Percentiles rank a stretch among this genome's conserved stretches.
Evolutionary conservation across 208 protist species (phyloP).

Genomic region (Trypanosoma boissoni): DNA sequence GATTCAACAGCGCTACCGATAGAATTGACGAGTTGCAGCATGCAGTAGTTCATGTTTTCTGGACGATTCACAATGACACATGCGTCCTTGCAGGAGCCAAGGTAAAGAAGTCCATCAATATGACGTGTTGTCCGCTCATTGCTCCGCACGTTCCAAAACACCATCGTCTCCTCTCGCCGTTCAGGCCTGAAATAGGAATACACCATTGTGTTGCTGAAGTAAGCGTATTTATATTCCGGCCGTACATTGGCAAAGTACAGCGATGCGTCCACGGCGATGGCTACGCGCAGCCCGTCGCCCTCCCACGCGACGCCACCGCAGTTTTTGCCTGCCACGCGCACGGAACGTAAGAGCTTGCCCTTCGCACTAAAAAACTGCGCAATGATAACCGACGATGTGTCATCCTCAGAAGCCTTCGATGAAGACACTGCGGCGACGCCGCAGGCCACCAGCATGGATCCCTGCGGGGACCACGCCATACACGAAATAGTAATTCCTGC

Average conservation of each 20-base stretch:
- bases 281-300: slow-evolving; percentile 91
- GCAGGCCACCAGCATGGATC: slow-evolving; percentile 89
- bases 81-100: slow-evolving; percentile 71
- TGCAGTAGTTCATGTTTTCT: slow-evolving; percentile 48
- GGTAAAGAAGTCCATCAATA: slow-evolving; percentile 79
- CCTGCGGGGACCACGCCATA: slow-evolving; percentile 93
- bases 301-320: slow-evolving; percentile 94
- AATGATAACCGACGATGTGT: slow-evolving; percentile 35
- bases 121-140: slow-evolving; percentile 90
- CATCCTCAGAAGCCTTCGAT: slow-evolving; percentile 9
- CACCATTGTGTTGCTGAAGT: slow-evolving; percentile 92
- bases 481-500: slow-evolving; percentile 67
- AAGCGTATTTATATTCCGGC: slow-evolving; percentile 94
- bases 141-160: slow-evolving; percentile 95
- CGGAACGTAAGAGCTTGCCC: slow-evolving; percentile 88
- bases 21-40: slow-evolving; percentile 93
- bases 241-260: slow-evolving; percentile 97
- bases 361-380: slow-evolving; percentile 94
- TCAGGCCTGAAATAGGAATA: slow-evolving; percentile 91
- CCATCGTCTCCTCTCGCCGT: slow-evolving; percentile 90
- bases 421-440: slow-evolving; percentile 61
- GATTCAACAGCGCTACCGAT: slow-evolving; percentile 94
- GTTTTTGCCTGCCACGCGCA: slow-evolving; percentile 85
- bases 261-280: slow-evolving; percentile 93
- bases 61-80: slow-evolving; percentile 89